phyloP scores from a whole-genome alignment of 805 yeast genomes.

The Lachancea dasiensis region DNA sequence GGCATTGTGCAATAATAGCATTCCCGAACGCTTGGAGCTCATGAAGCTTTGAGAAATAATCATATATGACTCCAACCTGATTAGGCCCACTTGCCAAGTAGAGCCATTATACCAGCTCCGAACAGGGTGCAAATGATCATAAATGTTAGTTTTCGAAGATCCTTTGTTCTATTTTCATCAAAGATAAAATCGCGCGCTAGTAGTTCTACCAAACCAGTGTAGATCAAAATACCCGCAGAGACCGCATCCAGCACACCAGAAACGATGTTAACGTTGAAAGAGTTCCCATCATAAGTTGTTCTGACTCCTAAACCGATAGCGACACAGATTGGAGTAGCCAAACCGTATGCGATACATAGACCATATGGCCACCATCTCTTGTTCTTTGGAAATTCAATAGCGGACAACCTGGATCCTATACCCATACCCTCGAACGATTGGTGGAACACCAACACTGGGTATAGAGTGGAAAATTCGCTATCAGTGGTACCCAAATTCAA shows the following conservation, averaged over 20 bases:
- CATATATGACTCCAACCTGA: no score
- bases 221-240: conserved; percentile 66
- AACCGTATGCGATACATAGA: conserved; percentile 44
- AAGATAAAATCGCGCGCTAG: conserved; percentile 68
- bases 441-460: conserved; percentile 64
- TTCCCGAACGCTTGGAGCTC: no score
- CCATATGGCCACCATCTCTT: conserved; percentile 39
- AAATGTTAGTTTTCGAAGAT: conserved; percentile 36
- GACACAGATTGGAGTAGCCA: conserved; percentile 64
- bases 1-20: no score
- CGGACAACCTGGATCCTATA: conserved; percentile 63
- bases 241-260: conserved; percentile 64
- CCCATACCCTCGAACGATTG: conserved; percentile 80
- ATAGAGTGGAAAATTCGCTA: conserved; percentile 57
- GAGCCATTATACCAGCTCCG: conserved; percentile 69
- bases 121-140: conserved; percentile 34
- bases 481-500: conserved; percentile 60
- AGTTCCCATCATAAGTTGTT: conserved; percentile 46
- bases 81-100: conserved; percentile 71
- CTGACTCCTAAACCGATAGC: conserved; percentile 73
- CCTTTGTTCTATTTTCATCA: conserved; percentile 37
- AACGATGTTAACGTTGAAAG: conserved; percentile 49
- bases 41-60: no score
- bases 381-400: conserved; percentile 47
- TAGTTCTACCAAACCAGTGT: conserved; percentile 69